Percentiles rank a stretch among this genome's conserved stretches.
Evolutionary conservation across 768 basidiomycete genomes (phyloP).

Genomic region (Leccinum variicolor): DNA sequence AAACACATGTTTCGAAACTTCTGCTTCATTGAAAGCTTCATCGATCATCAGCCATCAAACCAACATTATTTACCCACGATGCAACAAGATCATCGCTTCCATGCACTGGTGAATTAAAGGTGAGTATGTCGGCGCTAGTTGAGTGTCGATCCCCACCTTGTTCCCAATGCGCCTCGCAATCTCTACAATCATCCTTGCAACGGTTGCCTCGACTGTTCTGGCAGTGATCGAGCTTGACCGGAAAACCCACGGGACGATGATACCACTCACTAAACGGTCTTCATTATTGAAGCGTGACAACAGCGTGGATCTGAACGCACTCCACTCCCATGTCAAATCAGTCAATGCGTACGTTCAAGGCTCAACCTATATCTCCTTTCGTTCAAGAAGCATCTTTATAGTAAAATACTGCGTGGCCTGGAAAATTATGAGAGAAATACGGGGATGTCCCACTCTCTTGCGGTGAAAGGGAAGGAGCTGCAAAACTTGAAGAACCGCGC

Average conservation of each 20-base stretch:
- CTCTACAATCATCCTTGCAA: not conserved
- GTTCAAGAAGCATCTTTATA: not conserved
- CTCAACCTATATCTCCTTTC: not conserved
- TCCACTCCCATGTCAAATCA: not conserved
- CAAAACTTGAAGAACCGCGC: too few species aligned
- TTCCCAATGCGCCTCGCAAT: not conserved
- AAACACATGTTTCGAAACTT: too few species aligned
- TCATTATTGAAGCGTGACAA: not conserved
- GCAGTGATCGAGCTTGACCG: not conserved
- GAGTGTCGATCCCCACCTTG: not conserved
- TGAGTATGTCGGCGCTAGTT: too few species aligned
- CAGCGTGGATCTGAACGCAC: not conserved
- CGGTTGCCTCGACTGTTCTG: not conserved
- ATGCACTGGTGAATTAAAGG: too few species aligned
- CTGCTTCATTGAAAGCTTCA: too few species aligned
- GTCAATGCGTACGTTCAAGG: not conserved
- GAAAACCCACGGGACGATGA: not conserved
- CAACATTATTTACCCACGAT: too few species aligned
- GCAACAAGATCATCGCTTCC: too few species aligned
- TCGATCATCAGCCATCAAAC: too few species aligned
- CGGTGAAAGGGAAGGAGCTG: not conserved
- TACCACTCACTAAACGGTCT: not conserved
- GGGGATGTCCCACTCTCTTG: not conserved
- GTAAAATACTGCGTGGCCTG: not conserved
- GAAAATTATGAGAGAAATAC: not conserved